These are phyloP conservation scores for Colletotrichum lupini DNA, from an alignment of 2,329 filamentous ascomycete species.

Conservation along the genomic window DNA sequence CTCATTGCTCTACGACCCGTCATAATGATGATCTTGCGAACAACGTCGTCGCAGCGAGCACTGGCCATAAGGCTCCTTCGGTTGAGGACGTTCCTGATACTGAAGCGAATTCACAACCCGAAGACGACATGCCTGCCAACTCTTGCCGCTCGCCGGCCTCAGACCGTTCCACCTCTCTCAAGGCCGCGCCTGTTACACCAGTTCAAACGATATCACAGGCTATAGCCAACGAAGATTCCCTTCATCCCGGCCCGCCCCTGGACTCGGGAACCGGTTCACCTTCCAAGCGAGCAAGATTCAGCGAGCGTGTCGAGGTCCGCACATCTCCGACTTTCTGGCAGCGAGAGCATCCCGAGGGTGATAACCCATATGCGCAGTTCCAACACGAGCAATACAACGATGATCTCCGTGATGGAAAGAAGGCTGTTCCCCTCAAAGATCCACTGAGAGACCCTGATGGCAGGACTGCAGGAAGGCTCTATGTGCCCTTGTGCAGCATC, in stretches of 20 bases:
- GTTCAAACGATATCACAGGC: neutral
- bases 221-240: neutral
- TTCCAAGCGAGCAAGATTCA: slow-evolving; percentile 24
- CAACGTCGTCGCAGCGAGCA: neutral
- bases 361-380: slow-evolving; percentile 21
- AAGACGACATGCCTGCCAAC: neutral
- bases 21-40: neutral
- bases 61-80: neutral
- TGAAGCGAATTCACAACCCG: too few relatives aligned
- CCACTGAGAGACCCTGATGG: slow-evolving; percentile 28
- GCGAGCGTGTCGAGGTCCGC: slow-evolving; percentile 30
- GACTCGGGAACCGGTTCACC: neutral
- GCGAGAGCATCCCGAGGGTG: slow-evolving; percentile 20
- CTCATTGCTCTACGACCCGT: neutral
- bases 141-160: too few relatives aligned
- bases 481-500: neutral
- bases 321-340: slow-evolving; percentile 34
- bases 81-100: neutral
- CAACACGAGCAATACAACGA: slow-evolving; percentile 27
- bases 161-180: neutral
- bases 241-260: neutral
- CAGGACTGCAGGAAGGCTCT: neutral
- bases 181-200: neutral
- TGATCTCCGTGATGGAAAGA: slow-evolving; percentile 23
- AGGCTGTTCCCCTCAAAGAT: slow-evolving; percentile 22